phyloP scores from a whole-genome alignment of 2,329 filamentous ascomycete species.

The Colletotrichum cordylinicola region DNA sequence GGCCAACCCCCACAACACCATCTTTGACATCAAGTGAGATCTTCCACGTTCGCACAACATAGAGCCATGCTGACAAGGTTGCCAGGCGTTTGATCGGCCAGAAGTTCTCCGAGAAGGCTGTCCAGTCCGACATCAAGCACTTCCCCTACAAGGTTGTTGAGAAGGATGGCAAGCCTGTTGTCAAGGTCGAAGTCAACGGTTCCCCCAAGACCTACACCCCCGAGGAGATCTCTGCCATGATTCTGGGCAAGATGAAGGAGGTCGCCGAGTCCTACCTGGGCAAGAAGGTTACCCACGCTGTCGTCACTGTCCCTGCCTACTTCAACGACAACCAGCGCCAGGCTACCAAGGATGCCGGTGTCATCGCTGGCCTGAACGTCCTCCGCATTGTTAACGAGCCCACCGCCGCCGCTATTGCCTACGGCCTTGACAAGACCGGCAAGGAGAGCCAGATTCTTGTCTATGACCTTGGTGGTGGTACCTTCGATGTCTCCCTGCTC shows the following conservation, averaged over 20 bases:
- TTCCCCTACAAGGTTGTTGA: slow-evolving; percentile 95
- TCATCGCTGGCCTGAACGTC: slow-evolving; percentile 91
- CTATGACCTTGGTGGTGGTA: slow-evolving; percentile 94
- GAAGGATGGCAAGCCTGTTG: slow-evolving; percentile 88
- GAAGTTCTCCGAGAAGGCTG: slow-evolving; percentile 83
- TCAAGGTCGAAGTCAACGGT: slow-evolving; percentile 75
- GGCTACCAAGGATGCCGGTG: slow-evolving; percentile 93
- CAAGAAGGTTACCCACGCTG: slow-evolving; percentile 84
- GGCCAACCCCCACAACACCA: slow-evolving; percentile 76
- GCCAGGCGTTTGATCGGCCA: slow-evolving; percentile 81
- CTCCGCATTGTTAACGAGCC: slow-evolving; percentile 97
- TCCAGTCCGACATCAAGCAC: slow-evolving; percentile 95
- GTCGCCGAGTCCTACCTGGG: slow-evolving; percentile 80
- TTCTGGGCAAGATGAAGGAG: slow-evolving; percentile 85
- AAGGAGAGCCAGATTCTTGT: slow-evolving; percentile 89
- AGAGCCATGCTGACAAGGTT: slow-evolving; percentile 23
- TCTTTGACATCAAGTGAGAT: slow-evolving; percentile 83
- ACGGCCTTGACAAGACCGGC: slow-evolving; percentile 87
- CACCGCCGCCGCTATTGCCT: slow-evolving; percentile 93
- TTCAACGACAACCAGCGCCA: slow-evolving; percentile 99
- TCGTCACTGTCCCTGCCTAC: slow-evolving; percentile 95
- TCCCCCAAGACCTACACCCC: slow-evolving; percentile 76
- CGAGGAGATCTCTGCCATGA: slow-evolving; percentile 82
- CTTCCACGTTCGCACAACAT: neutral
- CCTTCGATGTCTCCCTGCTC: slow-evolving; percentile 92